Evolutionary conservation across 768 basidiomycete genomes (phyloP).

Genomic region (Tubosaeta sp.): DNA sequence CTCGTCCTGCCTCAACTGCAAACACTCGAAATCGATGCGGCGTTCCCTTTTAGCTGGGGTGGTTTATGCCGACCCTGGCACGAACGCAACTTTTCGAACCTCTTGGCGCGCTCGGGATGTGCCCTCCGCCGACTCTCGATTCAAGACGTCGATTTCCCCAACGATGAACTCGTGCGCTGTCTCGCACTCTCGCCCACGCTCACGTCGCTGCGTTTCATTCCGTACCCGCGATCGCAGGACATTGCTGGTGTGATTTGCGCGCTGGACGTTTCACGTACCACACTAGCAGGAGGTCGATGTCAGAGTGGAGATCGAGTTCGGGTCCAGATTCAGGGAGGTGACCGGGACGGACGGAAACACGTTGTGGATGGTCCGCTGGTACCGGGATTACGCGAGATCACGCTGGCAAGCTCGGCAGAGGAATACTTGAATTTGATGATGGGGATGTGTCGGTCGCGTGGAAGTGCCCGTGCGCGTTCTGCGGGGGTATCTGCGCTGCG

Average conservation of each 20-base stretch:
- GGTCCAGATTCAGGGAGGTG: background rate
- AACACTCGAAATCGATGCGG: conserved; percentile 18
- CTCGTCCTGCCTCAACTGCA: conserved; percentile 18
- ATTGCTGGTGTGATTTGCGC: conserved; percentile 5
- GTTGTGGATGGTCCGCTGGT: background rate
- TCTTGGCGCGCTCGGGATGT: conserved; percentile 15
- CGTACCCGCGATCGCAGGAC: conserved; percentile 15
- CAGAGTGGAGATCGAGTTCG: background rate
- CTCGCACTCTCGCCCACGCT: conserved; percentile 13
- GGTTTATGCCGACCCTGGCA: conserved; percentile 4
- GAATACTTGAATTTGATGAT: conserved; percentile 6
- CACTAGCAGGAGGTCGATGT: background rate
- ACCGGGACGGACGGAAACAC: background rate
- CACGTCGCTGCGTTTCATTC: conserved; percentile 12
- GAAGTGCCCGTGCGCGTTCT: conserved; percentile 1
- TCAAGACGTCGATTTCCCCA: conserved; percentile 12
- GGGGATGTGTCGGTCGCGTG: conserved; percentile 9
- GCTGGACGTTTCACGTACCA: conserved; percentile 2
- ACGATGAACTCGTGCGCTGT: conserved; percentile 17
- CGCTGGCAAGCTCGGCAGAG: conserved; percentile 14
- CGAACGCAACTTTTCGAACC: conserved; percentile 10
- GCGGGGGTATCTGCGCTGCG: conserved; percentile 4
- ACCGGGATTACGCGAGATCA: conserved; percentile 12
- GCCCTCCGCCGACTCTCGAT: conserved; percentile 13
- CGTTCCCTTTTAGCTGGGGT: background rate